Percentiles rank a stretch among this genome's conserved stretches.
Evolutionary conservation across 176 grass and related monocot genomes (phyloP).

Genomic region (Otatea glauca): DNA sequence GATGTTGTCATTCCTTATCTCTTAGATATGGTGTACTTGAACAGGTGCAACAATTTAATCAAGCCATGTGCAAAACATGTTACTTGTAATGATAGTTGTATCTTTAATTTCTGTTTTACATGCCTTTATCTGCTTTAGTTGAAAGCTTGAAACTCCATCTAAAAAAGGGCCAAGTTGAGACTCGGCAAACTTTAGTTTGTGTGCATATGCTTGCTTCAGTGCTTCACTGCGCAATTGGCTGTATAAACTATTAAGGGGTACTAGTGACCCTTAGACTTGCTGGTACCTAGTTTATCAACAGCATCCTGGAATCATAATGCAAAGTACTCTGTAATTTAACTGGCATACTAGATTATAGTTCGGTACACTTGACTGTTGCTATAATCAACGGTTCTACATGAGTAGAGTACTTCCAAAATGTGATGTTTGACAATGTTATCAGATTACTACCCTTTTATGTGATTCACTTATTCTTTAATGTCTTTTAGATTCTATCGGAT

Average conservation of each 20-base stretch:
- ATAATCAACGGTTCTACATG: neutral
- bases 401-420: neutral
- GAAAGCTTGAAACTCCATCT: neutral
- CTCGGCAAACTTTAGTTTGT: neutral
- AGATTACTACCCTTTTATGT: conserved; percentile 23
- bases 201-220: neutral
- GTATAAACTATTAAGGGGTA: neutral
- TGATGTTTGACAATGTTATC: conserved; percentile 20
- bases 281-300: conserved; percentile 2
- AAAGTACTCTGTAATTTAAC: conserved; percentile 15
- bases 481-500: conserved; percentile 79
- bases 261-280: conserved; percentile 14
- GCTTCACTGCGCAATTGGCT: neutral
- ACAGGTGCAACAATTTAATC: neutral
- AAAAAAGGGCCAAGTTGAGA: neutral
- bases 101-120: neutral
- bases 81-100: neutral
- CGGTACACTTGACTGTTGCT: neutral
- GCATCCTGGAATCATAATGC: neutral
- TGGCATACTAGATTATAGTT: conserved; percentile 18
- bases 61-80: neutral
- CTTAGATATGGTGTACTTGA: neutral
- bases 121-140: conserved; percentile 3
- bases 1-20: neutral
- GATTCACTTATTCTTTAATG: conserved; percentile 26